phyloP scores from a whole-genome alignment of 305 asterid genomes.

The Rubia tinctorum region DNA sequence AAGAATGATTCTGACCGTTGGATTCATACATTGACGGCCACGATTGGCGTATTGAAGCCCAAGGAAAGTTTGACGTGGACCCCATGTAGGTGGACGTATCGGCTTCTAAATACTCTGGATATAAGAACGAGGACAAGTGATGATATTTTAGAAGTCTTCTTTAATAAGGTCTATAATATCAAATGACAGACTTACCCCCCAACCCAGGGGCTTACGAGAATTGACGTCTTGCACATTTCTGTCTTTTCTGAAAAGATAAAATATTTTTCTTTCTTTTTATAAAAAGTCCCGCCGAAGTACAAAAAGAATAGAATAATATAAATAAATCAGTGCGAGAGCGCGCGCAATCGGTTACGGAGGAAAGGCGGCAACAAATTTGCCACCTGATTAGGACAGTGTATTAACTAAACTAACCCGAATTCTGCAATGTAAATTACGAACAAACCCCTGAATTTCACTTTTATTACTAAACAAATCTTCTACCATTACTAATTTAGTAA shows the following conservation, averaged over 20 bases:
- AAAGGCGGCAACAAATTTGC: conserved; percentile 15
- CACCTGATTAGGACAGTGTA: not conserved
- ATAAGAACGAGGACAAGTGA: not conserved
- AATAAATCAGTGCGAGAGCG: not conserved
- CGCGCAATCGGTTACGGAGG: conserved; percentile 11
- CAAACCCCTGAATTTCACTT: not conserved
- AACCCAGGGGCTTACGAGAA: not conserved
- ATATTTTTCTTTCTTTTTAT: too few relatives aligned
- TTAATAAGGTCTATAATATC: not conserved
- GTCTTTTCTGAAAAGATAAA: not conserved
- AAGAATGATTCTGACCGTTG: conserved; percentile 5
- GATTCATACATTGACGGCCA: conserved; percentile 7
- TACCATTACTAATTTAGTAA: too few relatives aligned
- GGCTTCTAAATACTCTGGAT: not conserved
- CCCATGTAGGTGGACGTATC: conserved; percentile 13
- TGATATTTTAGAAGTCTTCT: conserved; percentile 7
- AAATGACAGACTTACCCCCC: not conserved
- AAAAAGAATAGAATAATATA: not conserved
- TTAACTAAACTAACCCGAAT: not conserved
- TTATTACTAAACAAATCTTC: not conserved
- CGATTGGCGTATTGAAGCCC: not conserved
- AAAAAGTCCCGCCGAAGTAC: not conserved
- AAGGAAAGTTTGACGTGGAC: conserved; percentile 6
- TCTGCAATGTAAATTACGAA: not conserved
- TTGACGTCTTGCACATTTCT: not conserved